Percentiles rank a stretch among this genome's conserved stretches.
Evolutionary conservation across 177 flowering plant species (phyloP).

Genomic region (Vitis hybrid): DNA sequence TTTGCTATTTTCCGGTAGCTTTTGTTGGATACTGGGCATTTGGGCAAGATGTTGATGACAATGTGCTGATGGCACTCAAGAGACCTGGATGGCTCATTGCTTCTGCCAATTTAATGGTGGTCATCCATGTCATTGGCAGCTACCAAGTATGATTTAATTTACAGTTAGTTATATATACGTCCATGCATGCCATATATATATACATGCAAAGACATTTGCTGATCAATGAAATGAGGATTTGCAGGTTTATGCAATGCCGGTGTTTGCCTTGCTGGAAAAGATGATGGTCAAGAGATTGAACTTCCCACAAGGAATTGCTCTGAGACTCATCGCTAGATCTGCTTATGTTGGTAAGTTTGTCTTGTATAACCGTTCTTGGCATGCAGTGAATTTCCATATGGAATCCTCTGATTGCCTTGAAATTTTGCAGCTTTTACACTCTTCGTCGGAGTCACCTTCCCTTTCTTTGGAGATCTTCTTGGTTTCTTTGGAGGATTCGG

Average conservation of each 20-base stretch:
- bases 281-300: constrained; percentile 45
- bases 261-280: constrained; percentile 70
- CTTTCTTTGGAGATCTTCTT: constrained; percentile 94
- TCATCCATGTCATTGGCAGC: constrained; percentile 94
- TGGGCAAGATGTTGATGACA: constrained; percentile 81
- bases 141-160: constrained; percentile 56
- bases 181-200: neutral
- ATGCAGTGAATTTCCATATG: neutral
- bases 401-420: neutral
- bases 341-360: constrained; percentile 71
- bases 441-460: constrained; percentile 79
- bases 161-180: neutral
- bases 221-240: neutral
- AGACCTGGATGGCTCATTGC: constrained; percentile 89
- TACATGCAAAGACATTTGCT: neutral
- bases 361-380: neutral
- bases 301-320: constrained; percentile 54
- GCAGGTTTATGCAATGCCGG: constrained; percentile 95
- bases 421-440: constrained; percentile 66
- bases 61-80: constrained; percentile 63
- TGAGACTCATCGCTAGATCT: constrained; percentile 68
- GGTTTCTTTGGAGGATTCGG: constrained; percentile 99
- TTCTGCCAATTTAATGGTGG: constrained; percentile 89
- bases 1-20: constrained; percentile 91
- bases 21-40: constrained; percentile 88